phyloP scores from a whole-genome alignment of 305 asterid species.

The Plantago lanceolata region DNA sequence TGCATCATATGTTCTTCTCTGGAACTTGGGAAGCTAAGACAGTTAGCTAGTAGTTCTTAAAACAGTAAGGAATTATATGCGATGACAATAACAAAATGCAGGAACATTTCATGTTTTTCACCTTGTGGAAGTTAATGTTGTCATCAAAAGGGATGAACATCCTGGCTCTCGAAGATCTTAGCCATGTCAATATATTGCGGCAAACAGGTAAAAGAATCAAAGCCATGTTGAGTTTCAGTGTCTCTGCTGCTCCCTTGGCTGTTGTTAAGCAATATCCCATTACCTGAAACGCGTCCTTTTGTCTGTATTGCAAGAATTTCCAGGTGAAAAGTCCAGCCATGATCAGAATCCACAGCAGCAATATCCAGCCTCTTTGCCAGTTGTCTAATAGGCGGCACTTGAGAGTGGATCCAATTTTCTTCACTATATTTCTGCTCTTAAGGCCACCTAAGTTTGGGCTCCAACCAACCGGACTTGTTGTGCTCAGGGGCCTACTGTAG shows the following conservation, averaged over 20 bases:
- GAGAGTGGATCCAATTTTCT: constrained; percentile 32
- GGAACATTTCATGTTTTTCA: constrained; percentile 6
- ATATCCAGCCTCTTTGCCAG: constrained; percentile 76
- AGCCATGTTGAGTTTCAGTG: constrained; percentile 90
- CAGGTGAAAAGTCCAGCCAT: constrained; percentile 74
- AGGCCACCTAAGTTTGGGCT: constrained; percentile 45
- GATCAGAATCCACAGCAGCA: constrained; percentile 48
- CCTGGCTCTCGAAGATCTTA: constrained; percentile 72
- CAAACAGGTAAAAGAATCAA: constrained; percentile 79
- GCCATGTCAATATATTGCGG: constrained; percentile 64
- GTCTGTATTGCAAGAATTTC: constrained; percentile 69
- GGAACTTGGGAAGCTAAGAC: too few species aligned
- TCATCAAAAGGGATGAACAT: constrained; percentile 70
- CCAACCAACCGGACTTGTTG: constrained; percentile 62
- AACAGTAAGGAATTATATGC: too few species aligned
- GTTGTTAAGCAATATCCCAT: constrained; percentile 82
- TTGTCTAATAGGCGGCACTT: constrained; percentile 47
- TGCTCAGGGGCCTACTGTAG: constrained; percentile 79
- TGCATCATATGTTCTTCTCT: too few species aligned
- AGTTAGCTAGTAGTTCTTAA: too few species aligned
- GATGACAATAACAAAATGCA: neutral
- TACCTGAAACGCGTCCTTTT: constrained; percentile 53
- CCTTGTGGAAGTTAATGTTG: constrained; percentile 86
- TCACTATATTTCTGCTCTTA: constrained; percentile 27
- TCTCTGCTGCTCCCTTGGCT: constrained; percentile 95